Percentiles rank a stretch among this genome's conserved stretches.
These are phyloP conservation scores for Westerdykella aurantiaca DNA, from an alignment of 2,329 filamentous ascomycete genomes.

Conservation along the genomic window DNA sequence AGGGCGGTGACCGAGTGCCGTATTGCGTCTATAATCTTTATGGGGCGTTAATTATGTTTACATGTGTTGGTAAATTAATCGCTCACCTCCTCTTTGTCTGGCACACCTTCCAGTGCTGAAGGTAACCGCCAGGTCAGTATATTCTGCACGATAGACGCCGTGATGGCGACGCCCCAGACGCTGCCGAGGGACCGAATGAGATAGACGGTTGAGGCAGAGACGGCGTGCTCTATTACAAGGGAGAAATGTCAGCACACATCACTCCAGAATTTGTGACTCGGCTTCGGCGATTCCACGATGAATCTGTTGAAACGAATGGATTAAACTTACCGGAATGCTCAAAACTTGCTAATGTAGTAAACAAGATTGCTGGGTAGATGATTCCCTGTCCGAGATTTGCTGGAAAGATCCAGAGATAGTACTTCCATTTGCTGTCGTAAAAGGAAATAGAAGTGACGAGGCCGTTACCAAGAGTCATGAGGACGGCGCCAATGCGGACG, in stretches of 20 bases:
- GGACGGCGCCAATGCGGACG: slow-evolving; percentile 36
- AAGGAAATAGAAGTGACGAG: slow-evolving; percentile 40
- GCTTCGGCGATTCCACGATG: neutral
- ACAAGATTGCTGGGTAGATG: slow-evolving; percentile 48
- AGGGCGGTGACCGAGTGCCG: slow-evolving; percentile 56
- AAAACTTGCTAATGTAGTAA: slow-evolving; percentile 58
- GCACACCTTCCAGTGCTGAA: slow-evolving; percentile 49
- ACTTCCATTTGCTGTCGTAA: slow-evolving; percentile 42
- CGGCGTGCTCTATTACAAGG: slow-evolving; percentile 51
- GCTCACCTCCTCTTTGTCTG: slow-evolving; percentile 55
- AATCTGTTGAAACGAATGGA: too few relatives aligned
- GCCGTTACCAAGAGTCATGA: slow-evolving; percentile 43
- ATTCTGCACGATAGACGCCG: slow-evolving; percentile 59
- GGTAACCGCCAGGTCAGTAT: slow-evolving; percentile 52
- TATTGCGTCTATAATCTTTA: slow-evolving; percentile 53
- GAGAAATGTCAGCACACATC: too few relatives aligned
- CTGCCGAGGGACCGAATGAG: slow-evolving; percentile 58
- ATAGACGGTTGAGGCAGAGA: slow-evolving; percentile 58
- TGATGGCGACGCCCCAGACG: slow-evolving; percentile 60
- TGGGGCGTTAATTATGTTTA: slow-evolving; percentile 21
- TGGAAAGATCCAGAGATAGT: slow-evolving; percentile 42
- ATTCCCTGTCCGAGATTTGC: slow-evolving; percentile 46
- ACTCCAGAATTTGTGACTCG: too few relatives aligned
- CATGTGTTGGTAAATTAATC: neutral
- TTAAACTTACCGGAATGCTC: slow-evolving; percentile 50